phyloP scores from a whole-genome alignment of 805 yeast genomes.

The Candida sphagnicola region DNA sequence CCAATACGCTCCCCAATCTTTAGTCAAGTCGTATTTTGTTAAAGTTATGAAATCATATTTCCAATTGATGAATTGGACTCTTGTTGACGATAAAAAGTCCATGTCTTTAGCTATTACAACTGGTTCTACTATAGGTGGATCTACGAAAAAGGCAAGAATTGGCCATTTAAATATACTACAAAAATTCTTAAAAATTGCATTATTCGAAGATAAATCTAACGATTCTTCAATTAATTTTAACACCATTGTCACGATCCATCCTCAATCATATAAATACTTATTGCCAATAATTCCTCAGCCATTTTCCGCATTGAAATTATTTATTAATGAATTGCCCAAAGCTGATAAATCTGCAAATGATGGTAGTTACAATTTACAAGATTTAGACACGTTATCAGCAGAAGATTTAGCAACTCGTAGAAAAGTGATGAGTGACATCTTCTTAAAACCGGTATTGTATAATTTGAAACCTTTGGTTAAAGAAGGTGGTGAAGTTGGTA shows the following conservation, averaged over 20 bases:
- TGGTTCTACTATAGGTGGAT: constrained; percentile 25
- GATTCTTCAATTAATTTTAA: constrained; percentile 11
- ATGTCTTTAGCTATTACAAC: constrained; percentile 32
- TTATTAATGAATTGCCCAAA: constrained; percentile 32
- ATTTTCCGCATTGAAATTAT: constrained; percentile 59
- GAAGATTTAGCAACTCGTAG: constrained; percentile 61
- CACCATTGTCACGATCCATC: constrained; percentile 30
- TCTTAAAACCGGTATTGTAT: constrained; percentile 42
- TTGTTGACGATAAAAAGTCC: constrained; percentile 34
- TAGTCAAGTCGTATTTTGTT: constrained; percentile 62
- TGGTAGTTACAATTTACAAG: constrained; percentile 25
- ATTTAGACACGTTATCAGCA: constrained; percentile 45
- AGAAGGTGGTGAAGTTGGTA: constrained; percentile 74
- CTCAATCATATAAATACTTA: constrained; percentile 49
- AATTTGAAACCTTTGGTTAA: constrained; percentile 50
- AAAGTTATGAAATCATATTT: constrained; percentile 66
- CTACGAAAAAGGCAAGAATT: constrained; percentile 33
- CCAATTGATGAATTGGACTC: constrained; percentile 72
- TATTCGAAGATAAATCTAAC: constrained; percentile 22
- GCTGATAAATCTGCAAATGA: constrained; percentile 12
- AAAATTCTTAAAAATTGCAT: constrained; percentile 43
- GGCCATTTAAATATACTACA: constrained; percentile 40
- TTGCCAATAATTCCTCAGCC: constrained; percentile 59
- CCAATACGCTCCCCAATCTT: constrained; percentile 48
- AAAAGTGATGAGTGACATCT: constrained; percentile 50